Evolutionary conservation across 371 early-diverging fungal species (phyloP), one percentile per base, ranked within the genome.

Genomic region (Umbelopsis sp.): DNA sequence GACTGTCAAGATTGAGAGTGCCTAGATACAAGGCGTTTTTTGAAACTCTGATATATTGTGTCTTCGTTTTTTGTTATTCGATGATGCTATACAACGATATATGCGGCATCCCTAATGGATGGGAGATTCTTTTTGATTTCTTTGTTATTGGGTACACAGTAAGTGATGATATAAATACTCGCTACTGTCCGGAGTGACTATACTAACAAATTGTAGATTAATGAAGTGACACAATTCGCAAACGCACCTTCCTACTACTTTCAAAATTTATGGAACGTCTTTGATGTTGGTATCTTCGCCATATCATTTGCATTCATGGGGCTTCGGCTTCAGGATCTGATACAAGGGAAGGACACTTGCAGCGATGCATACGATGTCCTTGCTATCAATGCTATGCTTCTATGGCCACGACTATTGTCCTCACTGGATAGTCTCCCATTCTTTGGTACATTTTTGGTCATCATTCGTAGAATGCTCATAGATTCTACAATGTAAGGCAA

Each of bases 361-460:
- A 25, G 66, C 38, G 69, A 76, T 68, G 76, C 79, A 1, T 78
- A 74, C 67, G 79, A 78, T 67, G 68, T 78, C 25, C 67, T 78
- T 63, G 76, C 76, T 0, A 76, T 76, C 68, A 78, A 78, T 51
- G 66, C 79, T 20, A 74, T 76, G 24, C 65, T 78, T 14, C 66
- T 78, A 8, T 78, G 79, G 79, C 79, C 79, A 18, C 37, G 76
- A 63, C 74, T 78, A 24, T 74, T 78, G 63, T 76, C 79, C 4
- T 76, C 72, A 0, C 69, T 78, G 11, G 79, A 78, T 66, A 76
- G 74, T 45, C 74, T 74, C 45, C 70, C 69, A 16, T 78, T 78
- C 63, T 78, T 78, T 50, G 79, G 79, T 0, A 78, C 79, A 12
- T 76, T 78, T 72, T 64, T 78, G 11, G 70, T 78, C 44, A 76